A percentile compares a stretch with the other conserved stretches of the same genome.
Conservation (phyloP, 2,329 filamentous ascomycete genomes). For the Exophiala xenobiotica region DNA sequence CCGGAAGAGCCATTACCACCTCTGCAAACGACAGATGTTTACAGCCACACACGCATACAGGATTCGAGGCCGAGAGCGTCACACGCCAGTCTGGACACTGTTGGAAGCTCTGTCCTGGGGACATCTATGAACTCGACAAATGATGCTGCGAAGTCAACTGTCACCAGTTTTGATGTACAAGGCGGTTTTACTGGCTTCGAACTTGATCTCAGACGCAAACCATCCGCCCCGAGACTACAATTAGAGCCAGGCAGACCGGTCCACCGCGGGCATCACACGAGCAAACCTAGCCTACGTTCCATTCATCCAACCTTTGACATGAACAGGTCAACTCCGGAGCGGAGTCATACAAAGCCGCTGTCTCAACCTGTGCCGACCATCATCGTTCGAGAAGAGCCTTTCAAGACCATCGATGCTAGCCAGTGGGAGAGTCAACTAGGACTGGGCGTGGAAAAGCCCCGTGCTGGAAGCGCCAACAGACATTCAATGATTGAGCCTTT, state of each 20-base stretch:
- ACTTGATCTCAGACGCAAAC: conserved; percentile 9
- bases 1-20: conserved; percentile 41
- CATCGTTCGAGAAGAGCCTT: conserved; percentile 10
- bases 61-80: conserved; percentile 8
- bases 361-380: conserved; percentile 1
- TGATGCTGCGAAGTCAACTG: neutral
- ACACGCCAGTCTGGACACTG: conserved; percentile 9
- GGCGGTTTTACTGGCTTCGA: conserved; percentile 4
- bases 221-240: conserved; percentile 10
- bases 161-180: neutral
- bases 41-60: neutral
- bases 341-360: neutral
- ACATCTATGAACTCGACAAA: conserved; percentile 12
- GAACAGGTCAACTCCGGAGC: conserved; percentile 4
- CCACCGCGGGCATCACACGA: conserved; percentile 6
- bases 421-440: conserved; percentile 12
- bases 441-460: conserved; percentile 8
- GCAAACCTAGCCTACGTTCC: conserved; percentile 14
- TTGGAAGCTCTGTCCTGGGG: conserved; percentile 21
- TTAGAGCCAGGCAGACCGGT: conserved; percentile 11
- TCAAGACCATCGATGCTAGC: conserved; percentile 24
- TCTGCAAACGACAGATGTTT: conserved; percentile 29
- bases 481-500: conserved; percentile 24
- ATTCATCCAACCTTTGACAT: conserved; percentile 17
- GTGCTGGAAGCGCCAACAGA: conserved; percentile 2